Evolutionary conservation across 805 yeast genomes (phyloP), one percentile per base, ranked within the genome.

Genomic region (Hanseniaspora hatyaiensis): DNA sequence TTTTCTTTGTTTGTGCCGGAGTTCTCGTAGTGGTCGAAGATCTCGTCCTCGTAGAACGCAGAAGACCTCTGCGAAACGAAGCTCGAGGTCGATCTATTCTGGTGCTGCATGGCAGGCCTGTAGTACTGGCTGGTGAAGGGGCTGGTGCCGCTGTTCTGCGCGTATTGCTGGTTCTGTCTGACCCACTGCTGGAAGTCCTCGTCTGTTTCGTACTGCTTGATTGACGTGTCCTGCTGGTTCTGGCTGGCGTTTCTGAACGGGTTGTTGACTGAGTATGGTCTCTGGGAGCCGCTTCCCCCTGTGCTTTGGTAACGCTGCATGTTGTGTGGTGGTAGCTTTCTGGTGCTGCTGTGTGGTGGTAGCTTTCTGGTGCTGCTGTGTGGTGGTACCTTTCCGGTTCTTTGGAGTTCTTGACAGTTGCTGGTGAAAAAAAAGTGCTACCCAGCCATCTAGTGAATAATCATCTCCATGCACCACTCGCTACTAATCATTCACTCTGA

Each of bases 161-260:
- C 8, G 16, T 16, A 40, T 3, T 47, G 50, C 6, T 47, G 57
- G 44, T 61, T 63, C 50, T 65, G 65, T 49, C 66, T 66, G 18
- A 80, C 74, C 87, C 87, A 80, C 18, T 66, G 69, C 34, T 73
- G 77, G 57, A 77, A 80, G 29, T 67, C 65, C 50, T 51, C 62
- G 34, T 61, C 64, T 34, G 65, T 50, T 46, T 60, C 54, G 38
- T 61, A 53, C 33, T 52, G 59, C 32, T 50, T 52, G 26, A 57
- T 44, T 28, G 64, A 60, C n/a, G 59, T 45, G 31, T 59, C 65
- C 50, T 50, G 53, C 53, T 65, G 52, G 54, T 62, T 57, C 37
- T 43, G 51, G 34, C 68, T 57, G 6, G 69, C 70, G 48, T 68
- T 67, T 57, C 89, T 71, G 61, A 82, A 82, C n/a, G 89, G 89